A percentile compares a stretch with the other conserved stretches of the same genome.
phyloP scores from a whole-genome alignment of 805 yeast genomes.

The Pachysolen tannophilus region DNA sequence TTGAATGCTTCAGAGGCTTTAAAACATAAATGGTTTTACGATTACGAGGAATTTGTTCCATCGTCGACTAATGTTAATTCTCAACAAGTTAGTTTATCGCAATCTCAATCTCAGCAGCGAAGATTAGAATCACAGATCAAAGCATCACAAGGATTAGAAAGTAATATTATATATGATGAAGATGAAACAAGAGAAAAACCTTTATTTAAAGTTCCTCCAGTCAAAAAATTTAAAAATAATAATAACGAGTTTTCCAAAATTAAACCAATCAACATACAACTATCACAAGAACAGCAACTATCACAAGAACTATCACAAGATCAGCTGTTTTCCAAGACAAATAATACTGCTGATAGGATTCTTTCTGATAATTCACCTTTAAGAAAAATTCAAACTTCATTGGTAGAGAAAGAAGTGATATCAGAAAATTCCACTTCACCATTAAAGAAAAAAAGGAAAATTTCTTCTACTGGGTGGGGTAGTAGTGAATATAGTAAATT shows the following conservation, averaged over 20 bases:
- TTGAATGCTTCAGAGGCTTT: constrained; percentile 73
- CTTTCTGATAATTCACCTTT: too few species aligned
- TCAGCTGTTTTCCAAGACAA: too few species aligned
- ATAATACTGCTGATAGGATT: too few species aligned
- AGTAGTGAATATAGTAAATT: too few species aligned
- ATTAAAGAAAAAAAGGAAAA: too few species aligned
- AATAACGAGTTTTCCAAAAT: constrained; percentile 1
- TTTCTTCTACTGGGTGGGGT: too few species aligned
- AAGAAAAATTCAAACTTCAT: too few species aligned
- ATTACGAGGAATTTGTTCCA: constrained; percentile 16
- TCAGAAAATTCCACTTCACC: too few species aligned
- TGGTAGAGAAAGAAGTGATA: too few species aligned
- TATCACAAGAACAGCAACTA: too few species aligned
- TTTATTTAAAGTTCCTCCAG: constrained; percentile 8
- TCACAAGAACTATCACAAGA: too few species aligned
- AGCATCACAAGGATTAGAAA: constrained; percentile 1
- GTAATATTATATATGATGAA: constrained; percentile 3
- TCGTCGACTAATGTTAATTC: constrained; percentile 18
- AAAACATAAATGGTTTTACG: constrained; percentile 71
- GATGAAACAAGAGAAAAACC: constrained; percentile 4
- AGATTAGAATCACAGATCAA: constrained; percentile 28
- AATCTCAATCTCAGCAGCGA: constrained; percentile 62
- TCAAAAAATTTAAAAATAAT: too few species aligned
- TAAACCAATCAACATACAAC: constrained; percentile 2
- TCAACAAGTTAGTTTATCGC: constrained; percentile 52